Conservation (phyloP, 2,329 filamentous ascomycete species). For the Monilinia laxa region DNA sequence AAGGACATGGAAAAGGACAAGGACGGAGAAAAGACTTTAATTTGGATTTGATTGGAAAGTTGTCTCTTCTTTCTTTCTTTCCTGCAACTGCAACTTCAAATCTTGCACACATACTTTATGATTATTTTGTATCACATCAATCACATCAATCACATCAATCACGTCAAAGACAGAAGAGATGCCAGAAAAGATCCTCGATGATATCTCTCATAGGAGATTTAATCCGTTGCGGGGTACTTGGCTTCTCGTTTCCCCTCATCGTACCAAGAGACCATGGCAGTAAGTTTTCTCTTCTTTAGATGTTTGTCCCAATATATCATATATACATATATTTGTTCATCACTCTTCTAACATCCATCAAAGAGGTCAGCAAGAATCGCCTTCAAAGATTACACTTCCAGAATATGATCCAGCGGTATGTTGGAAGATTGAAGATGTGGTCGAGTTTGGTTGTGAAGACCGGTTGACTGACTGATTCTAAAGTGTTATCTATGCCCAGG, state of each 20-base stretch:
- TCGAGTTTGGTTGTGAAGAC: conserved; percentile 7
- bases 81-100: too few relatives aligned
- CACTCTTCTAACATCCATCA: conserved; percentile 19
- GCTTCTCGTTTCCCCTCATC: conserved; percentile 92
- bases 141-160: too few relatives aligned
- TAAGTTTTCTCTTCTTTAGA: conserved; percentile 48
- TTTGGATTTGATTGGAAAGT: too few relatives aligned
- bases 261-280: conserved; percentile 98
- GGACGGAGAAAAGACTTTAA: too few relatives aligned
- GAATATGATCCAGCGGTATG: conserved; percentile 73
- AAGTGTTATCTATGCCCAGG: conserved; percentile 93
- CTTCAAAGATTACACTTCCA: conserved; percentile 67
- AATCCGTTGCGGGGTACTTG: conserved; percentile 89
- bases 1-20: too few relatives aligned
- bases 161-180: conserved; percentile 45
- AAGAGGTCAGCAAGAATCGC: conserved; percentile 75
- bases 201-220: conserved; percentile 93
- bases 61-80: too few relatives aligned
- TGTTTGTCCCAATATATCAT: too few relatives aligned
- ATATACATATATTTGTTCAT: neutral
- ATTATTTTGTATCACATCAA: too few relatives aligned
- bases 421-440: neutral
- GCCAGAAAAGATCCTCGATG: conserved; percentile 78
- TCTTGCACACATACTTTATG: too few relatives aligned
- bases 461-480: conserved; percentile 23